Evolutionary conservation across 2,329 filamentous ascomycete species (phyloP), one percentile per base, ranked within the genome.

Genomic region (Rhinocladiella mackenziei): DNA sequence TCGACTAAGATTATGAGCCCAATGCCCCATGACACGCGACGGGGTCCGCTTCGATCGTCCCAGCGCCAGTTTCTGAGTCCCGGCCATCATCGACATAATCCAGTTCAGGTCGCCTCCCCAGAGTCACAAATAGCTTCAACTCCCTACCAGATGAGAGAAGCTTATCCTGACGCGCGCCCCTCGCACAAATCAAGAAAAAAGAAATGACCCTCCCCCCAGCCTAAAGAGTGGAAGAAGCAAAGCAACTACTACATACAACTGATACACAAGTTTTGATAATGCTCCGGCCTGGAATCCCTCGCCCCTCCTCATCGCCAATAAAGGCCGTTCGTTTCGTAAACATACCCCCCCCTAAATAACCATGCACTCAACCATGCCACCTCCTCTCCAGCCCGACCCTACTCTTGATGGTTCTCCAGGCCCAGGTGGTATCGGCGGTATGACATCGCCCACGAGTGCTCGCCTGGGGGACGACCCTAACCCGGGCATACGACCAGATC

Each of bases 331-430:
- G 20, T 41, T 39, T 15, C 39, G 22, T 22, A 14, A 31, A 37
- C 38, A 10, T 22, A 36, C 23, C 8, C 25, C 40, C 34, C 32
- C 40, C 45, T 36, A 43, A 50, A 45, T 39, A 41, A 43, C 28
- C 47, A 53, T 53, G 46, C 43, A 46, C 46, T 47, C 45, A 31
- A 50, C 43, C 36, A 46, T 53, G 46, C 29, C 50, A 28, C 46
- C 25, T 28, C 26, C 43, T 29, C 43, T 50, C 26, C 41, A 48
- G 31, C 29, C 31, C 43, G 39, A 48, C 28, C 33, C 38, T 43
- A 39, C 42, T 15, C 20, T 23, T 43, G 15, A 37, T 13, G 20
- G 31, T 44, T 37, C 25, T 39, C 14, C 29, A n/a, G 39, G 31
- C 10, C 22, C 39, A 30, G 43, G 36, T 19, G 19, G 32, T 32